Conservation (phyloP, 2,329 filamentous ascomycete genomes). For the Arthrinium phaeospermum region DNA sequence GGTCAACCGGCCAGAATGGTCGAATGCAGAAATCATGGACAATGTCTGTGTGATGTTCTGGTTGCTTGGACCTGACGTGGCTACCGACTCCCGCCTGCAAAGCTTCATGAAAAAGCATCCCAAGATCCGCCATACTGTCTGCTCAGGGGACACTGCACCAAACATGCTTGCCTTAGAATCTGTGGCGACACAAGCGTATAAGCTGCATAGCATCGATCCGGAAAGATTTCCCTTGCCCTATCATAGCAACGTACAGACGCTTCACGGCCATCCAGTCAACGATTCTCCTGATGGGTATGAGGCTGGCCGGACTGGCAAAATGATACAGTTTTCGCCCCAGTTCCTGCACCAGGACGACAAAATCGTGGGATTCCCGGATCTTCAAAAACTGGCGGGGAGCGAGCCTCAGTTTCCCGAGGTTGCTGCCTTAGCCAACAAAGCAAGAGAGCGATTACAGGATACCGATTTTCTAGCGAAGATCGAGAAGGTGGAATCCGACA, state of each 20-base stretch:
- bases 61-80: constrained; percentile 76
- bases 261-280: constrained; percentile 27
- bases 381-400: constrained; percentile 45
- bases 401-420: constrained; percentile 48
- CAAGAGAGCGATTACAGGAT: constrained; percentile 40
- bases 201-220: constrained; percentile 74
- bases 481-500: constrained; percentile 60
- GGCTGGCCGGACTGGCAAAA: constrained; percentile 50
- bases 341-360: constrained; percentile 52
- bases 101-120: constrained; percentile 71
- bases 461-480: constrained; percentile 41
- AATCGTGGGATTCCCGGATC: constrained; percentile 55
- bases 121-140: constrained; percentile 75
- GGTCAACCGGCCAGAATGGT: constrained; percentile 75
- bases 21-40: constrained; percentile 66
- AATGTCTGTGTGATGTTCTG: constrained; percentile 76
- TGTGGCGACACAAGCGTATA: constrained; percentile 68
- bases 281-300: constrained; percentile 38
- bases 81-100: constrained; percentile 65
- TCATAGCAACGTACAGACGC: constrained; percentile 60
- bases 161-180: constrained; percentile 77
- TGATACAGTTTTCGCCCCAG: constrained; percentile 53
- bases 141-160: constrained; percentile 74
- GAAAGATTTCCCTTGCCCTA: constrained; percentile 74
- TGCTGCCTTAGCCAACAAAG: constrained; percentile 56